Conservation (phyloP, 768 basidiomycete species). For the Pholiota conissans region DNA sequence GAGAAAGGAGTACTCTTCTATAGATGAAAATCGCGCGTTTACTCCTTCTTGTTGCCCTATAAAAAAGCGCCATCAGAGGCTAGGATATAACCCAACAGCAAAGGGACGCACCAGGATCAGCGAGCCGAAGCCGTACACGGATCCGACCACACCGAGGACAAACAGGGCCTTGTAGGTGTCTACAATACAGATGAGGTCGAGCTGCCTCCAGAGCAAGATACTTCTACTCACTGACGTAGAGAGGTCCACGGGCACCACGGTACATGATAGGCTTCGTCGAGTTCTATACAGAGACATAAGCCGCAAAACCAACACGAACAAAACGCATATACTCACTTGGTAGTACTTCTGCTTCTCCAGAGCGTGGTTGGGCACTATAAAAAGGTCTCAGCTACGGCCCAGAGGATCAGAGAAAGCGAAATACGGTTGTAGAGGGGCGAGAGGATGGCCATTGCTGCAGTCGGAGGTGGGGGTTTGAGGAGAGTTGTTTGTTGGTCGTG, state of each 20-base stretch:
- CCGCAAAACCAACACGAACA: conserved; percentile 5
- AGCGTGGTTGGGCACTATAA: conserved; percentile 55
- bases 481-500: conserved; percentile 23
- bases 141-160: conserved; percentile 52
- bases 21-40: conserved; percentile 1
- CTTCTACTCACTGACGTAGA: conserved; percentile 59
- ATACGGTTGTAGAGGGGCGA: conserved; percentile 67
- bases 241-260: conserved; percentile 58
- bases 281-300: conserved; percentile 27
- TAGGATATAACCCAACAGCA: too few relatives aligned
- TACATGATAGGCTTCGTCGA: conserved; percentile 55
- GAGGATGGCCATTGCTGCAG: conserved; percentile 45
- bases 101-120: conserved; percentile 46
- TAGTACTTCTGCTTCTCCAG: conserved; percentile 63
- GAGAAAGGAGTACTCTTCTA: background rate
- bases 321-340: conserved; percentile 53
- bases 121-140: conserved; percentile 47
- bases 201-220: background rate
- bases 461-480: conserved; percentile 21
- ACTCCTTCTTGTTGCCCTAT: conserved; percentile 26
- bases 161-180: conserved; percentile 58
- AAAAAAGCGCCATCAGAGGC: background rate
- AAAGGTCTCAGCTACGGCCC: conserved; percentile 9
- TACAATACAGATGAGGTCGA: conserved; percentile 23
- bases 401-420: conserved; percentile 21